Percentiles rank a stretch among this genome's conserved stretches.
Conservation (phyloP, 805 yeast genomes). For the Candida schatavii region DNA sequence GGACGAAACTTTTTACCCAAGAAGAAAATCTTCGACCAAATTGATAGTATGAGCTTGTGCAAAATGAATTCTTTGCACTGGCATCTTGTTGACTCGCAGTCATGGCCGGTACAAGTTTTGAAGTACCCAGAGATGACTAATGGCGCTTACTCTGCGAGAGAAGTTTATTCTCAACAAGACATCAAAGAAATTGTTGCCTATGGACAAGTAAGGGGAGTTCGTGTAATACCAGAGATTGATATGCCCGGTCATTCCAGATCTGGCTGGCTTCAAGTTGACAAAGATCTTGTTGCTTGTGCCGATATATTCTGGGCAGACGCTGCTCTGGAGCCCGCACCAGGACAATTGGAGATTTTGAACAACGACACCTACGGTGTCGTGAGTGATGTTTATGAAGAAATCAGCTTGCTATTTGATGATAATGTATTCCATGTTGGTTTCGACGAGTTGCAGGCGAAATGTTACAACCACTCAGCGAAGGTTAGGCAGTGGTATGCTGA, state of each 20-base stretch:
- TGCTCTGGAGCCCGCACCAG: constrained; percentile 41
- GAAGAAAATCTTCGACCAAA: constrained; percentile 26
- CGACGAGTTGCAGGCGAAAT: constrained; percentile 33
- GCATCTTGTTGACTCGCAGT: constrained; percentile 39
- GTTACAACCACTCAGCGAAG: constrained; percentile 30
- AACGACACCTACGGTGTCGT: constrained; percentile 31
- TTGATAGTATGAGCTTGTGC: constrained; percentile 35
- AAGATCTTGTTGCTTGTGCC: constrained; percentile 29
- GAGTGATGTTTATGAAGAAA: constrained; percentile 29
- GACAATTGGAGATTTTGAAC: constrained; percentile 36
- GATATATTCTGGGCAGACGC: constrained; percentile 18
- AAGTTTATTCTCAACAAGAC: constrained; percentile 27
- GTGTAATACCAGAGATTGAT: constrained; percentile 42
- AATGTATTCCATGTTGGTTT: constrained; percentile 40
- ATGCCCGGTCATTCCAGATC: constrained; percentile 41
- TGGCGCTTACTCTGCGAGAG: constrained; percentile 34
- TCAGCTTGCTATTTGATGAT: constrained; percentile 31
- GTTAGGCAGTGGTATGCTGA: constrained; percentile 26
- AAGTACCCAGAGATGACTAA: constrained; percentile 35
- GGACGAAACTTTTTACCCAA: constrained; percentile 33
- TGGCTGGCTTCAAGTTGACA: constrained; percentile 35
- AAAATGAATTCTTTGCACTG: constrained; percentile 41
- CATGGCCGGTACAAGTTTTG: constrained; percentile 37
- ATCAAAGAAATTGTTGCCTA: constrained; percentile 25
- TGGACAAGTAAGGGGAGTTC: constrained; percentile 34